Conservation (phyloP, 1,139 yeast species). For the Blastobotrys petasosporus region DNA sequence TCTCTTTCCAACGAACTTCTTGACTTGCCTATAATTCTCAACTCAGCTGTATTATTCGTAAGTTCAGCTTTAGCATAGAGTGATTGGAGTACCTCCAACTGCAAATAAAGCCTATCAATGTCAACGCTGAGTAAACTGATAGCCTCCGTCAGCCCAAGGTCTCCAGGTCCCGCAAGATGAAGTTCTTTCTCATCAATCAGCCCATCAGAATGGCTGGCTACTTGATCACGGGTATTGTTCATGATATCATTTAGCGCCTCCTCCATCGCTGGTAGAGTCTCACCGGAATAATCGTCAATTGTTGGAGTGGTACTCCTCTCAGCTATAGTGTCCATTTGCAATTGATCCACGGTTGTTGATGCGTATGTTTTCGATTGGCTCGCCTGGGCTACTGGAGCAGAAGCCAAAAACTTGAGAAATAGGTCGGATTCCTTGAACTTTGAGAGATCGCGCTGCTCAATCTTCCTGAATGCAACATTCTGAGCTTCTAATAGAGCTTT, state of each 20-base stretch:
- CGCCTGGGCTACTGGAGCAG: constrained; percentile 31
- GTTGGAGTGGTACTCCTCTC: constrained; percentile 1
- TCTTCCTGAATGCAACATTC: constrained; percentile 41
- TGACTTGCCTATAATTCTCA: constrained; percentile 63
- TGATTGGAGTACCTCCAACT: constrained; percentile 58
- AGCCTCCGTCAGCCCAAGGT: constrained; percentile 60
- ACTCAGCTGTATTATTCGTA: constrained; percentile 65
- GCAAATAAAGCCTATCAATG: constrained; percentile 57
- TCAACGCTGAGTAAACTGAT: constrained; percentile 51
- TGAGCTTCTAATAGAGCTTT: constrained; percentile 54
- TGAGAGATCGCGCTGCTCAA: constrained; percentile 49
- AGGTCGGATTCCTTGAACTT: constrained; percentile 51
- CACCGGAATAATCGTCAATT: constrained; percentile 6
- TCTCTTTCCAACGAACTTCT: constrained; percentile 61
- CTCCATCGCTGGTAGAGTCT: constrained; percentile 48
- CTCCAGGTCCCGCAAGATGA: constrained; percentile 61
- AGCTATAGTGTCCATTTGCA: constrained; percentile 24
- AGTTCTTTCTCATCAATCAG: constrained; percentile 10
- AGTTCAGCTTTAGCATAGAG: constrained; percentile 73
- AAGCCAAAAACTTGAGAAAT: constrained; percentile 43
- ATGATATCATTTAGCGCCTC: constrained; percentile 64
- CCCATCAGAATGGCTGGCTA: constrained; percentile 1
- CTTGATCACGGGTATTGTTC: constrained; percentile 16
- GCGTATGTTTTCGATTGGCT: background rate
- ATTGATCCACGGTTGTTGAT: constrained; percentile 21